Evolutionary conservation across 1,284 basidiomycete genomes (phyloP).

Genomic region (Malassezia nana): DNA sequence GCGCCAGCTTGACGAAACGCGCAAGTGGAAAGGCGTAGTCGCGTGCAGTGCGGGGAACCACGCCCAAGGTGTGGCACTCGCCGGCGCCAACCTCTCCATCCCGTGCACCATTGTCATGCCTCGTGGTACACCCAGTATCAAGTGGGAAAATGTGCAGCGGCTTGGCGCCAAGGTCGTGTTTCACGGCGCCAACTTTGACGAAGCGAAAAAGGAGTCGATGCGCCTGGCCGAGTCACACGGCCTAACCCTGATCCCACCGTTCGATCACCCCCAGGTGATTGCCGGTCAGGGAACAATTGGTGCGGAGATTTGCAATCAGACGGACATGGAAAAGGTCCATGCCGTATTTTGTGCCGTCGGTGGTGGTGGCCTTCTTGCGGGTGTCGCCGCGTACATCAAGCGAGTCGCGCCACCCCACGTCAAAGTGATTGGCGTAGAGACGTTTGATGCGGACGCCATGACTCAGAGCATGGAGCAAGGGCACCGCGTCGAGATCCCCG

Average conservation of each 20-base stretch:
- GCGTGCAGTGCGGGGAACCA: constrained; percentile 98
- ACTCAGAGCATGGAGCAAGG: constrained; percentile 58
- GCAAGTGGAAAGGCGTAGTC: constrained; percentile 92
- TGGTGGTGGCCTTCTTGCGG: constrained; percentile 81
- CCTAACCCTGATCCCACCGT: constrained; percentile 86
- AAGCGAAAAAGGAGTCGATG: constrained; percentile 85
- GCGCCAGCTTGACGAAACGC: constrained; percentile 74
- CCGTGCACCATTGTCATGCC: constrained; percentile 99
- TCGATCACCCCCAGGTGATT: constrained; percentile 92
- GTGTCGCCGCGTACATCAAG: constrained; percentile 85
- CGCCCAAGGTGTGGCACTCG: constrained; percentile 93
- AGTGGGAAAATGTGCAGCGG: constrained; percentile 82
- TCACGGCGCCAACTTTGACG: constrained; percentile 87
- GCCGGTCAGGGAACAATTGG: constrained; percentile 94
- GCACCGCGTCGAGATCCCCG: constrained; percentile 67
- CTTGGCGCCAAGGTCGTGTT: constrained; percentile 89
- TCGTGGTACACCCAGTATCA: constrained; percentile 85
- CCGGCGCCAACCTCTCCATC: constrained; percentile 72
- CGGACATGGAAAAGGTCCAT: constrained; percentile 55
- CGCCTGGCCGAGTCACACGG: constrained; percentile 68
- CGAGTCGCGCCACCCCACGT: constrained; percentile 76
- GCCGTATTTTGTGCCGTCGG: constrained; percentile 84
- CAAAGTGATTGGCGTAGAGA: constrained; percentile 85
- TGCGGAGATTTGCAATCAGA: constrained; percentile 63
- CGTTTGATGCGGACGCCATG: constrained; percentile 89